These are phyloP conservation scores for Tylopilus balloui DNA, from an alignment of 768 basidiomycete species.

Conservation along the genomic window DNA sequence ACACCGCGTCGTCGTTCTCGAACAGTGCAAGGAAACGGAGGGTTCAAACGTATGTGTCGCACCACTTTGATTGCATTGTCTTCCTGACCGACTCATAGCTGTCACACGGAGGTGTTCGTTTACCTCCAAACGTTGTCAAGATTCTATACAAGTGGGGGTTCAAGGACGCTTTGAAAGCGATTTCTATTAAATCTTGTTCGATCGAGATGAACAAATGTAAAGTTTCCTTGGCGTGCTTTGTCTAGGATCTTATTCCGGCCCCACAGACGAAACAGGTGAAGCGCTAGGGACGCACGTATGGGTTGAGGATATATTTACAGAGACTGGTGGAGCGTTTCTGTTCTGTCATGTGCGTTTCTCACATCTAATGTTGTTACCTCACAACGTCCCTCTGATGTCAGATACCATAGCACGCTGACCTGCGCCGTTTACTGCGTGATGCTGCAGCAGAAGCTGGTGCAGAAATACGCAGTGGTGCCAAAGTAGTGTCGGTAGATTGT, in stretches of 20 bases:
- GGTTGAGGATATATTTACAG: slow-evolving; percentile 44
- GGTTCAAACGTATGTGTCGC: slow-evolving; percentile 29
- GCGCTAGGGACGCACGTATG: slow-evolving; percentile 43
- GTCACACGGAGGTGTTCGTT: slow-evolving; percentile 38
- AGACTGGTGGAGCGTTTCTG: slow-evolving; percentile 47
- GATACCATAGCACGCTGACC: slow-evolving; percentile 44
- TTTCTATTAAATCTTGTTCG: slow-evolving; percentile 21
- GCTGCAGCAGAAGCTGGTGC: slow-evolving; percentile 47
- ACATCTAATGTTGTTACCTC: neutral
- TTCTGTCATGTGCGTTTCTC: slow-evolving; percentile 41
- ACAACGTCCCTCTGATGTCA: neutral
- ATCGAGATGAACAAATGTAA: slow-evolving; percentile 28
- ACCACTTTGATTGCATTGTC: neutral
- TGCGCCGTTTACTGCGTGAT: slow-evolving; percentile 44
- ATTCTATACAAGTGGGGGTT: slow-evolving; percentile 55
- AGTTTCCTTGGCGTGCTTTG: slow-evolving; percentile 3
- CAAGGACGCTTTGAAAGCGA: slow-evolving; percentile 38
- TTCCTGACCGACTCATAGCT: slow-evolving; percentile 20
- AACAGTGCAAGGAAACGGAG: slow-evolving; percentile 42
- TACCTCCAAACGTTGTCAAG: slow-evolving; percentile 57
- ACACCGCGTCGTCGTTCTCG: slow-evolving; percentile 57
- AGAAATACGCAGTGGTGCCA: slow-evolving; percentile 38
- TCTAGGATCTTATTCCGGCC: slow-evolving; percentile 6
- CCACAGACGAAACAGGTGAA: slow-evolving; percentile 41
- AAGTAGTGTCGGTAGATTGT: slow-evolving; percentile 35